Evolutionary conservation across 441 rosid species (phyloP), one percentile per base, ranked within the genome.

Genomic region (Erodium texanum): DNA sequence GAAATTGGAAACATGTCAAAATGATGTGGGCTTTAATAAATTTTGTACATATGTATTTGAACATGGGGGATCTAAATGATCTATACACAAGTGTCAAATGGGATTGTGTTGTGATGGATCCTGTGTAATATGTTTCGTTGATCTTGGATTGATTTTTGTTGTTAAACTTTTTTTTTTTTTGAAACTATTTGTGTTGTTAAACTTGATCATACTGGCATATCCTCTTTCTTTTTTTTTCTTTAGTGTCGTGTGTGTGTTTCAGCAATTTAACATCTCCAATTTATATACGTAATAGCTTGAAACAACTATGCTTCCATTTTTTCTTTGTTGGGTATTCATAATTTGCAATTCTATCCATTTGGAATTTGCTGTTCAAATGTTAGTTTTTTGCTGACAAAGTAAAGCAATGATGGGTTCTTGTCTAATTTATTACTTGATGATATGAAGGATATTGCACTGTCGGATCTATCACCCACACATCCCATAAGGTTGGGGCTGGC

Each of bases 401-500:
- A 34, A 34, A n/a, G n/a, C n/a, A n/a, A n/a, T n/a, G n/a, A n/a
- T n/a, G n/a, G n/a, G n/a, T n/a, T n/a, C n/a, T n/a, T n/a, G n/a
- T n/a, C 67, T 66, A n/a, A 15, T 36, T 36, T 16, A 24, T 3
- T 66, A 14, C n/a, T 16, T 64, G 1, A 69, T 9, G 45, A 10
- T 3, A 56, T 50, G 45, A 27, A 68, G 79, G 79, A 72, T 36
- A 79, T 80, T 66, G 86, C 86, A 5, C 66, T 54, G 59, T 71
- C 81, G 72, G 86, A 80, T 70, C 78, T 82, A 5, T 66, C 86
- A 0, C 83, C 83, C 5, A 82, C 83, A 0, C 83, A 82, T 71
- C 86, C 86, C 6, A 82, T 82, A 15, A 76, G 83, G 76, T 38
- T 82, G 19, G 86, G 86, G 2, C 27, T 82, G 56, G 86, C 86